Conservation (phyloP, 129 eudicot species). For the Flaveria sonorensis region DNA sequence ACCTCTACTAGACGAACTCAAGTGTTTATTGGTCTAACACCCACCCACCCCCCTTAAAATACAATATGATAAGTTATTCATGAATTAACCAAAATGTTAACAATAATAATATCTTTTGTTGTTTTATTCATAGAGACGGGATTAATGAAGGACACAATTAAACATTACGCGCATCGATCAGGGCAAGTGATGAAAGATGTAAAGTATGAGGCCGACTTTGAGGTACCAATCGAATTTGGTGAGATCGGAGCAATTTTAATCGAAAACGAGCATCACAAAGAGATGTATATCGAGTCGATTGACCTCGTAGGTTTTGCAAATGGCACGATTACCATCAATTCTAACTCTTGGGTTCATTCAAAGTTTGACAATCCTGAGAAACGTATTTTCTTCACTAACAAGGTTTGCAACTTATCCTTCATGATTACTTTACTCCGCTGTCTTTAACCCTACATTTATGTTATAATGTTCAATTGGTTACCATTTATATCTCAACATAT, state of each 20-base stretch:
- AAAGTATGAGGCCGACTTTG: constrained; percentile 41
- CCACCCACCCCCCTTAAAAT: too few species aligned
- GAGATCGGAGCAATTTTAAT: constrained; percentile 56
- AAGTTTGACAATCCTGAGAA: constrained; percentile 40
- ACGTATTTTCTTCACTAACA: constrained; percentile 67
- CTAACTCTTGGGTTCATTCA: constrained; percentile 68
- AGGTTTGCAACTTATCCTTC: constrained; percentile 41
- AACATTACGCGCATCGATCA: constrained; percentile 45
- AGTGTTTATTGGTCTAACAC: too few species aligned
- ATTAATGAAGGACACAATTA: constrained; percentile 34
- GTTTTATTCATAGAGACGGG: constrained; percentile 43
- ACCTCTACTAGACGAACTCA: too few species aligned
- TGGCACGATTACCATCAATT: constrained; percentile 32
- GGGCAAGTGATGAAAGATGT: constrained; percentile 22
- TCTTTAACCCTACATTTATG: neutral
- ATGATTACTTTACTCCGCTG: too few species aligned
- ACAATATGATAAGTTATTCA: too few species aligned
- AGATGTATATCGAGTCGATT: constrained; percentile 49
- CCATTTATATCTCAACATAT: neutral
- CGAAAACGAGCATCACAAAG: constrained; percentile 70
- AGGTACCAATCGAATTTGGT: constrained; percentile 55
- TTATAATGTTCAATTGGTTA: neutral
- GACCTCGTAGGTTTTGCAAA: constrained; percentile 43
- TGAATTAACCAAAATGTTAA: too few species aligned
- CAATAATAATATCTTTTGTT: neutral